Evolutionary conservation across 352 stramenopile species (phyloP).

Genomic region (Pythium rhizo-oryzae): DNA sequence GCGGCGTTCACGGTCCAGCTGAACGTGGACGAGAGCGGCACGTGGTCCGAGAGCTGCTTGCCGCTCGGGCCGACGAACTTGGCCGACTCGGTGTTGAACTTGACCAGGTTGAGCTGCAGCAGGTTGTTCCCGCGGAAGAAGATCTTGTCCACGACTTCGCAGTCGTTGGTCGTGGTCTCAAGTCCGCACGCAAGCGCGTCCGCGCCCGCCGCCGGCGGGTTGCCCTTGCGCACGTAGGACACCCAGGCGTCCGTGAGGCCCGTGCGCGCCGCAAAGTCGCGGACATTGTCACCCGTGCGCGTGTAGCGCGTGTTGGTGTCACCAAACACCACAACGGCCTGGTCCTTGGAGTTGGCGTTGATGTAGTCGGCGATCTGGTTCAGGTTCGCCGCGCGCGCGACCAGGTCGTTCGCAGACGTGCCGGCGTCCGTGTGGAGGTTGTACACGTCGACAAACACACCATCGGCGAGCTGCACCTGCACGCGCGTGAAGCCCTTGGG

Average conservation of each 20-base stretch:
- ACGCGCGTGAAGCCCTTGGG: conserved; percentile 58
- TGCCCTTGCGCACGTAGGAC: conserved; percentile 38
- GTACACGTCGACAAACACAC: conserved; percentile 49
- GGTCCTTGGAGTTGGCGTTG: conserved; percentile 42
- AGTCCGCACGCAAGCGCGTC: conserved; percentile 42
- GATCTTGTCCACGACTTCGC: conserved; percentile 68
- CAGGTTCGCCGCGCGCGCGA: conserved; percentile 41
- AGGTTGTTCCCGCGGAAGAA: conserved; percentile 46
- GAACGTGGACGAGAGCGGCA: conserved; percentile 47
- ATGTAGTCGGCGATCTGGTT: conserved; percentile 53
- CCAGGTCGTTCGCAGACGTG: conserved; percentile 32
- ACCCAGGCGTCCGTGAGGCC: conserved; percentile 50
- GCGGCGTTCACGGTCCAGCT: conserved; percentile 37
- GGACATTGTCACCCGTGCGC: conserved; percentile 44
- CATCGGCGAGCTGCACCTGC: conserved; percentile 44
- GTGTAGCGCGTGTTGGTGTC: conserved; percentile 65
- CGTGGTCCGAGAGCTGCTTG: conserved; percentile 47
- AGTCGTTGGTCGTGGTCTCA: conserved; percentile 40
- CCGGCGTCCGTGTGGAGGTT: conserved; percentile 56
- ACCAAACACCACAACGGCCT: conserved; percentile 52
- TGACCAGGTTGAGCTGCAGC: conserved; percentile 36
- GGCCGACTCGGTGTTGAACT: conserved; percentile 44
- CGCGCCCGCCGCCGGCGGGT: conserved; percentile 33
- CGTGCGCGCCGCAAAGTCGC: conserved; percentile 32
- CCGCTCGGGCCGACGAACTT: conserved; percentile 38